A percentile compares a stretch with the other conserved stretches of the same genome.
Conservation (phyloP, 2,329 filamentous ascomycete species). For the Hypoxylon sp. region DNA sequence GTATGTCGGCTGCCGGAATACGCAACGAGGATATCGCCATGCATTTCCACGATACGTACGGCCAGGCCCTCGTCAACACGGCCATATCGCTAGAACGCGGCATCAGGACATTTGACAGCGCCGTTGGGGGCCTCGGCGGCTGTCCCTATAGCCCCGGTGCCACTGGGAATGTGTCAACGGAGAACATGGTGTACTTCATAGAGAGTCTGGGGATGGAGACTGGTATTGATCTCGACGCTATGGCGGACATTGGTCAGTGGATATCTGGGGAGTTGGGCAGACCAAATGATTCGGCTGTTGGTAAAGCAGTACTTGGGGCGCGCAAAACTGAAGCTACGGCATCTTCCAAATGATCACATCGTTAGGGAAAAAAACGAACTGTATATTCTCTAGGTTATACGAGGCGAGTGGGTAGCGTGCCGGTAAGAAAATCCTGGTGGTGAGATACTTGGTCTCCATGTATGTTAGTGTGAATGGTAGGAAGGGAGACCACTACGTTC, state of each 20-base stretch:
- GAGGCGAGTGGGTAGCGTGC: not conserved
- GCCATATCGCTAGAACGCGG: conserved; percentile 75
- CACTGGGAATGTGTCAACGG: conserved; percentile 72
- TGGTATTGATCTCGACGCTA: conserved; percentile 68
- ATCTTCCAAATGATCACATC: conserved; percentile 20
- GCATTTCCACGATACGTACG: conserved; percentile 82
- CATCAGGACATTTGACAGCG: conserved; percentile 75
- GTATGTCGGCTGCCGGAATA: conserved; percentile 66
- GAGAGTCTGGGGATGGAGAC: conserved; percentile 71
- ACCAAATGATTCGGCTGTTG: conserved; percentile 58
- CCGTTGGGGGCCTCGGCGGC: conserved; percentile 76
- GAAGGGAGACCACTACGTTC: too few relatives aligned
- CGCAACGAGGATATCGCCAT: conserved; percentile 71
- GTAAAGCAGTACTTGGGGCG: conserved; percentile 54
- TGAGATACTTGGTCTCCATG: too few relatives aligned
- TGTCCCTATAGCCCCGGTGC: conserved; percentile 79
- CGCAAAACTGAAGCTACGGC: conserved; percentile 39
- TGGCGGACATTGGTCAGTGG: conserved; percentile 71
- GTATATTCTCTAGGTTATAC: conserved; percentile 19
- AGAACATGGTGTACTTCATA: conserved; percentile 62
- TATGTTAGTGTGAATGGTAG: too few relatives aligned
- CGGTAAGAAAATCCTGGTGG: too few relatives aligned
- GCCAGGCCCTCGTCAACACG: conserved; percentile 76
- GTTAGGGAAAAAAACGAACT: not conserved
- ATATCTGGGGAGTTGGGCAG: conserved; percentile 66